These are phyloP conservation scores for Fusarium avenaceum DNA, from an alignment of 2,329 filamentous ascomycete genomes.

Conservation along the genomic window DNA sequence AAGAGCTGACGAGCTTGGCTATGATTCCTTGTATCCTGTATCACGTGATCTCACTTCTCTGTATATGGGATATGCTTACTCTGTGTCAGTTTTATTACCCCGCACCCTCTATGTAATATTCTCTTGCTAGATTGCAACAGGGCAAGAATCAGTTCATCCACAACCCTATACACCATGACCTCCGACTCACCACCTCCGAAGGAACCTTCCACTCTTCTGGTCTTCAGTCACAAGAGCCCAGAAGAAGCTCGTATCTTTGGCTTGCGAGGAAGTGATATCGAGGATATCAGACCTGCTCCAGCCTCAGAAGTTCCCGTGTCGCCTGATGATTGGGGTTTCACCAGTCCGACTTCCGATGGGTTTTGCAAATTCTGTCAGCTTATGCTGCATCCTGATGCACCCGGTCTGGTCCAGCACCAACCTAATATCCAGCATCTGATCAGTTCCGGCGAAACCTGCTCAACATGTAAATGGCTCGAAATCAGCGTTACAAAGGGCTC, in stretches of 20 bases:
- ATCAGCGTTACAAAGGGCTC: slow-evolving; percentile 2
- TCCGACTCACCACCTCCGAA: neutral
- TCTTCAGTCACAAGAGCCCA: neutral
- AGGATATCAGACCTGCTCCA: neutral
- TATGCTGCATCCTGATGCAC: slow-evolving; percentile 6
- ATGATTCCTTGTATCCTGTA: too few species aligned
- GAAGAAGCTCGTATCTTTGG: slow-evolving; percentile 8
- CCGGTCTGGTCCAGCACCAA: slow-evolving; percentile 1
- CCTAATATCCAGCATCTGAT: neutral
- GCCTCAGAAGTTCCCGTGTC: fast-evolving
- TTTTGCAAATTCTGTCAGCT: slow-evolving; percentile 22
- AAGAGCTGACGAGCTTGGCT: too few species aligned
- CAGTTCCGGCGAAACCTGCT: neutral
- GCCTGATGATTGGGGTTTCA: slow-evolving; percentile 16
- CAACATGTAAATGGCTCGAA: slow-evolving; percentile 14
- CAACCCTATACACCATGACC: neutral
- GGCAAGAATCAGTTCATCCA: too few species aligned
- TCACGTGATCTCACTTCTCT: too few species aligned
- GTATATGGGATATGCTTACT: too few species aligned
- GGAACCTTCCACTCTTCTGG: neutral
- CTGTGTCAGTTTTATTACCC: too few species aligned
- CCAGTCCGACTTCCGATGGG: neutral
- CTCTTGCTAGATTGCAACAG: too few species aligned
- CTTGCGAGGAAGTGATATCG: slow-evolving; percentile 9
- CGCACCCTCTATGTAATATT: too few species aligned